Conservation (phyloP, 345 rosid genomes). For the Boechera divaricarpa region DNA sequence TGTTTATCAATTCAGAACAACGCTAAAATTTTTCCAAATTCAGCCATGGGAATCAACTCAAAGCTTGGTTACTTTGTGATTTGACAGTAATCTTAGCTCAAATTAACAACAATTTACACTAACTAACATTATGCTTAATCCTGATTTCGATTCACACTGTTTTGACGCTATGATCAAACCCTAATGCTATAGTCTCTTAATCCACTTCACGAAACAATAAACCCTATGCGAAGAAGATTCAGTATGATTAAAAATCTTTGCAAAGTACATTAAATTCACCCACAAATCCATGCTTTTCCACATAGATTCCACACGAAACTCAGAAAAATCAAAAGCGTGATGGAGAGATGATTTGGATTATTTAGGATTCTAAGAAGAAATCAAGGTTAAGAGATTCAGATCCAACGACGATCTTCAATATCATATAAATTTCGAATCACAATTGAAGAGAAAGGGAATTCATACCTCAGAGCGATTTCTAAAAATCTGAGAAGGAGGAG, state of each 20-base stretch:
- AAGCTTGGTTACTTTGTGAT: too few relatives aligned
- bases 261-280: neutral
- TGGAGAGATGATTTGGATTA: neutral
- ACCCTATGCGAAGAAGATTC: neutral
- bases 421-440: constrained; percentile 1
- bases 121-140: too few relatives aligned
- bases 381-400: neutral
- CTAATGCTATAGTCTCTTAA: neutral
- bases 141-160: too few relatives aligned
- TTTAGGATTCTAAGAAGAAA: neutral
- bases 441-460: too few relatives aligned
- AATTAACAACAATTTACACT: too few relatives aligned
- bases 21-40: too few relatives aligned
- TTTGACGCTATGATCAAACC: neutral
- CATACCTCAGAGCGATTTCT: too few relatives aligned
- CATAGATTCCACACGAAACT: neutral
- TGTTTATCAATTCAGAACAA: too few relatives aligned
- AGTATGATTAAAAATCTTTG: neutral
- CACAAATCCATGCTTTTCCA: neutral
- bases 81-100: too few relatives aligned
- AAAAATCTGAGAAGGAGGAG: too few relatives aligned
- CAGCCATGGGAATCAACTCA: too few relatives aligned
- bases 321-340: neutral
- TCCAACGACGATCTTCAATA: neutral
- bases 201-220: neutral